These are phyloP conservation scores for Peronospora belbahrii DNA, from an alignment of 352 stramenopile species.

Conservation along the genomic window DNA sequence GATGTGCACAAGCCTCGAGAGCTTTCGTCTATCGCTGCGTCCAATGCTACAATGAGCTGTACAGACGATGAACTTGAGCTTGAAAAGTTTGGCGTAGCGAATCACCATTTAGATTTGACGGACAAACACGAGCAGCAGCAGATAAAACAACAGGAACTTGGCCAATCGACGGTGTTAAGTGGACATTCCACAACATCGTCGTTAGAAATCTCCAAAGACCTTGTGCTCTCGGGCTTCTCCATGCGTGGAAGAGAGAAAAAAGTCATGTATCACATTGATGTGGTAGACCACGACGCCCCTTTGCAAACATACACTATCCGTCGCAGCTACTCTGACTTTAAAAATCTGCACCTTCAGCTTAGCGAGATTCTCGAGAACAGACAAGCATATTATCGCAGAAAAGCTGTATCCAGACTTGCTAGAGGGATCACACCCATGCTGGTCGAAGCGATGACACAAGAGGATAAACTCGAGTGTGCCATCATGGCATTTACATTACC, in stretches of 20 bases:
- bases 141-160: conserved; percentile 14
- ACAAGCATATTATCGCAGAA: conserved; percentile 47
- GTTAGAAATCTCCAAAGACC: conserved; percentile 32
- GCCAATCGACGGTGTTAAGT: conserved; percentile 28
- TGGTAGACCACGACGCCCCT: conserved; percentile 58
- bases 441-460: conserved; percentile 12
- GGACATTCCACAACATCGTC: conserved; percentile 38
- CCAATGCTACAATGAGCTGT: conserved; percentile 25
- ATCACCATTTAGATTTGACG: conserved; percentile 5
- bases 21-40: conserved; percentile 20
- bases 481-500: conserved; percentile 59
- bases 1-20: conserved; percentile 14
- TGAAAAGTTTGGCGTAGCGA: conserved; percentile 15
- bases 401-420: conserved; percentile 16
- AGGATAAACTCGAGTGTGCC: conserved; percentile 42
- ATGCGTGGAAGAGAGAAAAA: conserved; percentile 64
- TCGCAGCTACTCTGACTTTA: conserved; percentile 79
- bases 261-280: conserved; percentile 86
- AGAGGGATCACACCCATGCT: conserved; percentile 4
- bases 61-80: conserved; percentile 27
- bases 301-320: conserved; percentile 83
- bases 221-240: conserved; percentile 66
- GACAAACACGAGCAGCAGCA: conserved; percentile 2
- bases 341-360: conserved; percentile 63
- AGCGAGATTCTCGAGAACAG: conserved; percentile 55